Evolutionary conservation across 768 basidiomycete genomes (phyloP).

Genomic region (Hygrophorus pudorinus): DNA sequence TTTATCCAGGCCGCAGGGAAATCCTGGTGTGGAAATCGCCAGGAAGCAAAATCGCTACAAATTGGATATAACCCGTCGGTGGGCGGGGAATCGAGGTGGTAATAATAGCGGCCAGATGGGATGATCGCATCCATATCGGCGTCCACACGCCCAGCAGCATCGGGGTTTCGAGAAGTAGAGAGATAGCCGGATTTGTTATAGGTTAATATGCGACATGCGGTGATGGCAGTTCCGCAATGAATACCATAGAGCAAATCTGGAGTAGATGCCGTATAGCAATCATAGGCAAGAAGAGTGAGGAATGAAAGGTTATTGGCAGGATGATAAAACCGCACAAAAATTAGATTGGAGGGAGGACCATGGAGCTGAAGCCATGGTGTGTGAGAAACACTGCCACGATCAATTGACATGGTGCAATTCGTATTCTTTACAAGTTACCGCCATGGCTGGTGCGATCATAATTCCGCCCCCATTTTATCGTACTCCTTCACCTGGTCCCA

Average conservation of each 20-base stretch:
- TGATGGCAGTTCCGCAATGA: too few species aligned
- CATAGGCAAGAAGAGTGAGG: constrained; percentile 1
- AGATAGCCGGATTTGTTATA: constrained; percentile 1
- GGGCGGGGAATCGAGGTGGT: neutral
- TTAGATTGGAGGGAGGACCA: too few species aligned
- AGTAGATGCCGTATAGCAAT: neutral
- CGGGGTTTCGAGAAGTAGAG: neutral
- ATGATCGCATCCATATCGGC: neutral
- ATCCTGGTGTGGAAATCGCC: neutral
- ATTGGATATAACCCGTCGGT: neutral
- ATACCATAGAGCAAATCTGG: neutral
- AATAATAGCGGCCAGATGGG: neutral
- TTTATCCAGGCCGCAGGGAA: neutral
- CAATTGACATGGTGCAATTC: too few species aligned
- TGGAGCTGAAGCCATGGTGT: too few species aligned
- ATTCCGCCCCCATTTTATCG: neutral
- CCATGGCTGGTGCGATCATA: neutral
- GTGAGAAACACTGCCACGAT: neutral
- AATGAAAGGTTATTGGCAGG: neutral
- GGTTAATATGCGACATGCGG: neutral
- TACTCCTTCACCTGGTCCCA: constrained; percentile 3
- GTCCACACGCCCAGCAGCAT: neutral
- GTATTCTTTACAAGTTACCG: neutral
- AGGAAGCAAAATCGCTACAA: neutral
- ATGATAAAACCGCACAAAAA: neutral